These are phyloP conservation scores for Trifolium subterraneum DNA, from an alignment of 306 rosid species.

Conservation along the genomic window DNA sequence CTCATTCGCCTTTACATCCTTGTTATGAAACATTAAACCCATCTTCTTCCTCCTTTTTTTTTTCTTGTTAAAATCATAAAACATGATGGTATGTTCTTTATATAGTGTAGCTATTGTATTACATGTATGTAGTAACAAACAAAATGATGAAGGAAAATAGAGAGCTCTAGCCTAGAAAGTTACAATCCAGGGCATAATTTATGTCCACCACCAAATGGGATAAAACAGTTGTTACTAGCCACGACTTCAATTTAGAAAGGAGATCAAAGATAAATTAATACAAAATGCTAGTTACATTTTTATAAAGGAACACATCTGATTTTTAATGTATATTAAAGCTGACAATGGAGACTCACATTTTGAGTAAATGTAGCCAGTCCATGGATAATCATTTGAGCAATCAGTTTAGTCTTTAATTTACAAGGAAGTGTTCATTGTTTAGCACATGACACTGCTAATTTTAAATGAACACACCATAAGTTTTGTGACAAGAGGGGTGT, in stretches of 20 bases:
- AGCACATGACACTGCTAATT: too few species aligned
- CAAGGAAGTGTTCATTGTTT: too few species aligned
- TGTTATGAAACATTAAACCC: too few species aligned
- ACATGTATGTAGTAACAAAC: slow-evolving; percentile 73
- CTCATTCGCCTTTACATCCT: too few species aligned
- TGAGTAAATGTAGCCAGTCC: slow-evolving; percentile 91
- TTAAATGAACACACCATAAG: too few species aligned
- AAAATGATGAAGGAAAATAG: slow-evolving; percentile 69
- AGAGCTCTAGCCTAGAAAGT: slow-evolving; percentile 75
- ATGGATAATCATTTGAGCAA: too few species aligned
- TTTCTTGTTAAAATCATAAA: slow-evolving; percentile 26
- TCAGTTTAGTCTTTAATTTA: too few species aligned
- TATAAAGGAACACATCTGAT: neutral
- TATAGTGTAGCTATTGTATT: slow-evolving; percentile 1
- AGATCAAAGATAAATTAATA: slow-evolving; percentile 11
- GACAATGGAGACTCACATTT: slow-evolving; percentile 61
- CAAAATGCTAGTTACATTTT: neutral
- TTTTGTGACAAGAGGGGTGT: too few species aligned
- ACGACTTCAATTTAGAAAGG: slow-evolving; percentile 41
- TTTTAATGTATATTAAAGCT: slow-evolving; percentile 2
- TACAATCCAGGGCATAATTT: slow-evolving; percentile 94
- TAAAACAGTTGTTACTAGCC: slow-evolving; percentile 51
- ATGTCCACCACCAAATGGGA: slow-evolving; percentile 95
- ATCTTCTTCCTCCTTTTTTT: too few species aligned
- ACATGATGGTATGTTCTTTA: neutral